Base-by-base conservation (phyloP, 2,329 filamentous ascomycete genomes). In the Ceratocystis alfenasii region DNA sequence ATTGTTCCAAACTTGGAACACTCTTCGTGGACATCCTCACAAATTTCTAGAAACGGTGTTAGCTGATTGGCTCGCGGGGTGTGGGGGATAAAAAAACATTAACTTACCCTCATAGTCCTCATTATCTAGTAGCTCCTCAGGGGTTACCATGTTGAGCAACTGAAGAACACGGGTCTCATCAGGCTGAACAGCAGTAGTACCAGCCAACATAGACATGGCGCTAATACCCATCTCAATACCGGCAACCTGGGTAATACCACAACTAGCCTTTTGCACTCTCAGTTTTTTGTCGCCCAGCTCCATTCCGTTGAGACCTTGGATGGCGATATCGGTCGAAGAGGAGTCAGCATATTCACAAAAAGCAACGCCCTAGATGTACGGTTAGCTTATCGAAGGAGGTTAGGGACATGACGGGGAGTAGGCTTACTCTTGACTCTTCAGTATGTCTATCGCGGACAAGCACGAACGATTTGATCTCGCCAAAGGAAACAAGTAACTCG, bases 81-180 rank as follows among this genome's bases (percentile, higher is more conserved):
- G 22, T 22, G 22, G 28, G 1, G 5, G 22, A 10, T 8, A 28
- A 28, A 2, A 5, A 0, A 17, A 1, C n/a, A 55, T 12, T 15
- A 59, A 71, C 79, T 73, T 81, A 92, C 93, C 93, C 77, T 96
- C 89, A 72, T 96, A 97, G 72, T 99, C 94, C 45, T 97, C 92
- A 63, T 86, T 87, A 73, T 97, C 92, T 76, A 96, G 85, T 28
- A 99, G 79, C 76, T 99, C 94, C 71, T 99, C 94, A 0, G 91
- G 82, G 0, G 94, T 99, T 45, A 99, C 93, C 94, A 99, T 99
- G 79, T 99, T 99, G 73, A 99, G 83, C 68, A 99, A 79, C 76
- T 96, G 93, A 68, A 99, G 75, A 17, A 99, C 93, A 66, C 89
- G 84, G 70, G 89, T 89, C 68, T 87, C 85, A 70, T 95, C 91